These are phyloP conservation scores for Eutrema salsugineum DNA, from an alignment of 441 rosid species.

Conservation along the genomic window DNA sequence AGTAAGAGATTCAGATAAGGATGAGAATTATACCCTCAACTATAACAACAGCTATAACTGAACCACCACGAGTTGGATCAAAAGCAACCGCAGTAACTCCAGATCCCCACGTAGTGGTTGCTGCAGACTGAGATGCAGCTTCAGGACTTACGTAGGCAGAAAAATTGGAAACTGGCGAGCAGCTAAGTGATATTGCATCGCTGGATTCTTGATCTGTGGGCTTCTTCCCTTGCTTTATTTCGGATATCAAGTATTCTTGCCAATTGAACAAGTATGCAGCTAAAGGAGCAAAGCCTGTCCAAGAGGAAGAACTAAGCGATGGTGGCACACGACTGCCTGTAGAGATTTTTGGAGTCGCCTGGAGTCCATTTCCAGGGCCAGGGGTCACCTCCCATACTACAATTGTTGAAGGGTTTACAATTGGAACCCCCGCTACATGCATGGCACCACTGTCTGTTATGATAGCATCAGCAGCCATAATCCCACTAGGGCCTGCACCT, in stretches of 20 bases:
- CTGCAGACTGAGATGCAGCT: conserved; percentile 96
- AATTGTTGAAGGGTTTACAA: conserved; percentile 97
- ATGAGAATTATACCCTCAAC: conserved; percentile 75
- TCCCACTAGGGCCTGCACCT: conserved; percentile 99
- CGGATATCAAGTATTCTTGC: conserved; percentile 92
- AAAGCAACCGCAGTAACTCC: conserved; percentile 99
- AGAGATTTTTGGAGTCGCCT: conserved; percentile 65
- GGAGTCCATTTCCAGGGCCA: conserved; percentile 94
- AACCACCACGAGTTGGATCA: conserved; percentile 99
- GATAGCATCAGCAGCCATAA: conserved; percentile 99
- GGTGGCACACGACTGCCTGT: conserved; percentile 75
- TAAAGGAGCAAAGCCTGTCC: conserved; percentile 99
- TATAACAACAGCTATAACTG: conserved; percentile 96
- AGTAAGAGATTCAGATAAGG: conserved; percentile 12
- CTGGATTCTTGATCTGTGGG: conserved; percentile 62
- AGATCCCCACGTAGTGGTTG: conserved; percentile 99
- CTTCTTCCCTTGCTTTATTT: conserved; percentile 75
- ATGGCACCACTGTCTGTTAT: conserved; percentile 96
- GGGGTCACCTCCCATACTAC: conserved; percentile 99
- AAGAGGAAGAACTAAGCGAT: conserved; percentile 81
- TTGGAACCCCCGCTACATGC: conserved; percentile 99
- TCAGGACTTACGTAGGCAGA: conserved; percentile 99
- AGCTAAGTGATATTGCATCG: conserved; percentile 74
- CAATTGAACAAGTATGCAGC: conserved; percentile 95
- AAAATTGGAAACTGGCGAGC: conserved; percentile 98